These are phyloP conservation scores for Coelastrella sp. DNA, from an alignment of 139 green algal genomes.

Conservation along the genomic window DNA sequence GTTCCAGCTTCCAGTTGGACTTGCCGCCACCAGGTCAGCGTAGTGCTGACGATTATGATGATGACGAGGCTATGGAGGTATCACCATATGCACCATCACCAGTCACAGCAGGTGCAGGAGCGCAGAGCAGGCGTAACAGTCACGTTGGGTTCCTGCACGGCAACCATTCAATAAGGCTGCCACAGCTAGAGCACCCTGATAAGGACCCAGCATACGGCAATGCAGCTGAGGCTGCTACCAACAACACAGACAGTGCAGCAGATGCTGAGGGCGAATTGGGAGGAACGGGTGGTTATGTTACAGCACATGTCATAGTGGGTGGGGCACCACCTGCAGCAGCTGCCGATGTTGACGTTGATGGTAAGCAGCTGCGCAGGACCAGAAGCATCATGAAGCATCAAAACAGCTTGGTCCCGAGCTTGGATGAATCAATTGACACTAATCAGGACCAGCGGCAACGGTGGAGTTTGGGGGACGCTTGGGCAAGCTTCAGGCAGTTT, in stretches of 20 bases:
- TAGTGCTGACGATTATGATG: constrained; percentile 1
- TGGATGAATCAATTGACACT: too few species aligned
- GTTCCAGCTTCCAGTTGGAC: not conserved
- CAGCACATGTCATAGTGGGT: not conserved
- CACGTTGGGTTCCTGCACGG: not conserved
- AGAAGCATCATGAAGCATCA: not conserved
- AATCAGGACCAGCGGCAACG: too few species aligned
- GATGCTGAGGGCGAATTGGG: not conserved
- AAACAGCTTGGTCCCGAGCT: too few species aligned
- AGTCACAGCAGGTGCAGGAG: not conserved
- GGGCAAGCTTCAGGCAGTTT: not conserved
- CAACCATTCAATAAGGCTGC: not conserved
- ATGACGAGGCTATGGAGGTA: not conserved
- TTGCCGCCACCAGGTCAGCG: not conserved
- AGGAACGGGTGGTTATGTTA: not conserved
- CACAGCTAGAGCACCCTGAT: not conserved
- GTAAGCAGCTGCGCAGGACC: not conserved
- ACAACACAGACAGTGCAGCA: not conserved
- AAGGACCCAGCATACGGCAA: not conserved
- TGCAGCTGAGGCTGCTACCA: not conserved
- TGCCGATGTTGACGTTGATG: not conserved
- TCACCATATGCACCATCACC: too few species aligned
- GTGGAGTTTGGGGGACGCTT: not conserved
- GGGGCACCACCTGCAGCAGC: not conserved
- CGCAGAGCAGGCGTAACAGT: not conserved